Percentiles rank a stretch among this genome's conserved stretches.
These are phyloP conservation scores for Fusarium pininemorale DNA, from an alignment of 2,329 filamentous ascomycete species.

Conservation along the genomic window DNA sequence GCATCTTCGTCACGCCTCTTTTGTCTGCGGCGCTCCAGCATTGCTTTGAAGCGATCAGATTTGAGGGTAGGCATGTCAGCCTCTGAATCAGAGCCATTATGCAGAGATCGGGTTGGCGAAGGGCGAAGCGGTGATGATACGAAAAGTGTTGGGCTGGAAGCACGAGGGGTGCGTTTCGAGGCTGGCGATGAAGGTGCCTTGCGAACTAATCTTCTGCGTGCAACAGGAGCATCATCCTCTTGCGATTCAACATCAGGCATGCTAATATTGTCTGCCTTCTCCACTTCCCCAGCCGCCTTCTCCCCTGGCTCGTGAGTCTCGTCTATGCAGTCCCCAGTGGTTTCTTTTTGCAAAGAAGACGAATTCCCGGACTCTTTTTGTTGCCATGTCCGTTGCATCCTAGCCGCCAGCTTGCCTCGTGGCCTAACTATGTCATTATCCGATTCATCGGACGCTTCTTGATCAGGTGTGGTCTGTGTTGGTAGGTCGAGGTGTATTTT, in stretches of 20 bases:
- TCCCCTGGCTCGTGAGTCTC: slow-evolving; percentile 52
- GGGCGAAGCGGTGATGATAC: slow-evolving; percentile 60
- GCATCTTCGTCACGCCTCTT: slow-evolving; percentile 75
- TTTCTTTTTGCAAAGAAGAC: slow-evolving; percentile 33
- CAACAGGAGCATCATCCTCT: slow-evolving; percentile 53
- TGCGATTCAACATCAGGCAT: slow-evolving; percentile 48
- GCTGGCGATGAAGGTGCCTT: slow-evolving; percentile 48
- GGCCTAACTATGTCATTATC: slow-evolving; percentile 56
- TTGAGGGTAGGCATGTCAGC: slow-evolving; percentile 58
- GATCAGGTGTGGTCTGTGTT: slow-evolving; percentile 45
- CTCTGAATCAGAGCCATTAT: slow-evolving; percentile 54
- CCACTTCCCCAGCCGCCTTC: slow-evolving; percentile 23
- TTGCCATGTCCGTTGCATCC: slow-evolving; percentile 60
- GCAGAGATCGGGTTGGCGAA: slow-evolving; percentile 43
- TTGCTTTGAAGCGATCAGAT: slow-evolving; percentile 72
- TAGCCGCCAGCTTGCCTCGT: slow-evolving; percentile 70
- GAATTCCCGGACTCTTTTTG: slow-evolving; percentile 22
- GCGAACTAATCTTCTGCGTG: slow-evolving; percentile 53
- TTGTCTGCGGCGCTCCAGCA: slow-evolving; percentile 77
- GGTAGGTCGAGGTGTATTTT: slow-evolving; percentile 5
- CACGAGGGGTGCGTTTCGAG: slow-evolving; percentile 42
- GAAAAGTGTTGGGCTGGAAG: slow-evolving; percentile 60
- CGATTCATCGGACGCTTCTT: slow-evolving; percentile 58
- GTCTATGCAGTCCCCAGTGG: slow-evolving; percentile 54
- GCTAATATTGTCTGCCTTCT: slow-evolving; percentile 42